A percentile compares a stretch with the other conserved stretches of the same genome.
These are phyloP conservation scores for Verticillium nonalfalfae DNA, from an alignment of 2,329 filamentous ascomycete species.

Conservation along the genomic window DNA sequence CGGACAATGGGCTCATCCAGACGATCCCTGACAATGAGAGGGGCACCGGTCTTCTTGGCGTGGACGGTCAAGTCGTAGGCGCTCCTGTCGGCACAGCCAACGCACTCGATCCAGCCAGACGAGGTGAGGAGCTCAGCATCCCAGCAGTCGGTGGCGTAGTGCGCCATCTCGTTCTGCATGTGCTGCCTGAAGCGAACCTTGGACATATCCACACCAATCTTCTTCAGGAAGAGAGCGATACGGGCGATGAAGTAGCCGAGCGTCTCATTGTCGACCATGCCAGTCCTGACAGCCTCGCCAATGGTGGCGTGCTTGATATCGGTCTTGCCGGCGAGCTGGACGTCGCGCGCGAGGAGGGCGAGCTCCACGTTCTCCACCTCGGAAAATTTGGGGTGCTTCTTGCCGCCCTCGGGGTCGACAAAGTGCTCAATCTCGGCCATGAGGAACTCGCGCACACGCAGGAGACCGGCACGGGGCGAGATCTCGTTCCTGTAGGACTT, in stretches of 20 bases:
- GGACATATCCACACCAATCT: conserved; percentile 76
- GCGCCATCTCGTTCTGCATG: conserved; percentile 73
- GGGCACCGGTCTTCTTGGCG: conserved; percentile 83
- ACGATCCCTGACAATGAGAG: conserved; percentile 78
- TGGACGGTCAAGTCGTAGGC: conserved; percentile 93
- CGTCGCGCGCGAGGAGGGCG: conserved; percentile 74
- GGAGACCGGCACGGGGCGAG: conserved; percentile 81
- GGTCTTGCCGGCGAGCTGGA: conserved; percentile 83
- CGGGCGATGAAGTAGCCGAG: conserved; percentile 95
- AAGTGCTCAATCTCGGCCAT: conserved; percentile 99
- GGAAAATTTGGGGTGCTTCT: conserved; percentile 85
- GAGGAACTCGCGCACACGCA: conserved; percentile 92
- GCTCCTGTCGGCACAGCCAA: conserved; percentile 91
- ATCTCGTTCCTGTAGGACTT: conserved; percentile 99
- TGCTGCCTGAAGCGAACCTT: conserved; percentile 97
- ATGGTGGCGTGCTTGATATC: conserved; percentile 66
- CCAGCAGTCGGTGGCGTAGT: conserved; percentile 97
- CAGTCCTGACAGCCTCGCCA: conserved; percentile 75
- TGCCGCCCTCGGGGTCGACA: conserved; percentile 88
- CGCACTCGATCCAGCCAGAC: conserved; percentile 97
- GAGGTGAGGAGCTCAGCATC: conserved; percentile 89
- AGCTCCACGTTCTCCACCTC: conserved; percentile 82
- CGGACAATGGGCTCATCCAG: conserved; percentile 71
- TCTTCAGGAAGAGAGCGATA: conserved; percentile 84
- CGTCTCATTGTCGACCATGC: conserved; percentile 93